Conservation (phyloP, 2,329 filamentous ascomycete genomes). For the Knoxdaviesia capensis region DNA sequence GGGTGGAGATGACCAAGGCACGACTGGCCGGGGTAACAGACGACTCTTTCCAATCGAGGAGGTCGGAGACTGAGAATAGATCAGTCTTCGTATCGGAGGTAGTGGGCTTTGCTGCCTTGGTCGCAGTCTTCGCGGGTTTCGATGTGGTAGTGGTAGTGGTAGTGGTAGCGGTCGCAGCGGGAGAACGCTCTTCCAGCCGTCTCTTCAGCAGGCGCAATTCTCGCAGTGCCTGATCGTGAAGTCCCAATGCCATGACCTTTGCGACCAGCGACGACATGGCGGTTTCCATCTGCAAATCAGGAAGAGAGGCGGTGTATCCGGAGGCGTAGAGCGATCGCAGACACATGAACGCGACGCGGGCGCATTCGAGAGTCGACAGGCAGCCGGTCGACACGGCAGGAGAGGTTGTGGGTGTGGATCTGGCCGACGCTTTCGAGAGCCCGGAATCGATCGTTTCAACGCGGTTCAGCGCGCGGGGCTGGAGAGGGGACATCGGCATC, state of each 20-base stretch:
- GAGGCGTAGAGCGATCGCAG: slow-evolving; percentile 37
- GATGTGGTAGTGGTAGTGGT: too few relatives aligned
- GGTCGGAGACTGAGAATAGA: slow-evolving; percentile 24
- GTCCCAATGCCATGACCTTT: slow-evolving; percentile 41
- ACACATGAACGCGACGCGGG: slow-evolving; percentile 44
- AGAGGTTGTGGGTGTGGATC: slow-evolving; percentile 8
- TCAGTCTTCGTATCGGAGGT: slow-evolving; percentile 12
- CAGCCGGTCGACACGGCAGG: slow-evolving; percentile 20
- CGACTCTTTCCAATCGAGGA: slow-evolving; percentile 38
- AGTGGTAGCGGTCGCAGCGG: background rate
- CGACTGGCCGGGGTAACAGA: slow-evolving; percentile 23
- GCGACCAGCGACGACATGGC: slow-evolving; percentile 51
- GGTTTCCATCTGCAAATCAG: slow-evolving; percentile 48
- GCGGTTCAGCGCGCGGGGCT: slow-evolving; percentile 39
- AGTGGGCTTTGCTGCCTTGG: slow-evolving; percentile 13
- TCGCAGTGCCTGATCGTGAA: slow-evolving; percentile 48
- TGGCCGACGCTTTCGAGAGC: slow-evolving; percentile 10
- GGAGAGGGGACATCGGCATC: slow-evolving; percentile 33
- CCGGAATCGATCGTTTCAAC: slow-evolving; percentile 28
- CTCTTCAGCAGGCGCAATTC: slow-evolving; percentile 48
- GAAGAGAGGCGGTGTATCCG: slow-evolving; percentile 26
- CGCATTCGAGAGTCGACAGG: slow-evolving; percentile 45
- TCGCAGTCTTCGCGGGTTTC: slow-evolving; percentile 6
- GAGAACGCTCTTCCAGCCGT: slow-evolving; percentile 26
- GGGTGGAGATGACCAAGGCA: slow-evolving; percentile 37